phyloP scores from a whole-genome alignment of 2,329 filamentous ascomycete species.

The Epichloe gansuensis region DNA sequence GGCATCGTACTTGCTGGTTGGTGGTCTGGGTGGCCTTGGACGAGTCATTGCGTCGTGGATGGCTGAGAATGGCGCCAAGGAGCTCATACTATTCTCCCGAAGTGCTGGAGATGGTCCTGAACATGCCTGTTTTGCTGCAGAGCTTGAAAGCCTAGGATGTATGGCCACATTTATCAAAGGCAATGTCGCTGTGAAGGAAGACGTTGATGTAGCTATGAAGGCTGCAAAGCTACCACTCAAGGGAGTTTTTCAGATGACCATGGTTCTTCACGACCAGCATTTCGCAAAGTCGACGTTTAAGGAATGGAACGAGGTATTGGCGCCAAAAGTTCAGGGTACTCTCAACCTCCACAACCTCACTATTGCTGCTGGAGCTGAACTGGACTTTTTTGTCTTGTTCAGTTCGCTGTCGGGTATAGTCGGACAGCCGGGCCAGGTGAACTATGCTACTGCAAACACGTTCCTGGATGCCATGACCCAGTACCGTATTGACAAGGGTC shows the following conservation, averaged over 20 bases:
- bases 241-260: conserved; percentile 23
- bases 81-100: conserved; percentile 14
- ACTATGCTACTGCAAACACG: conserved; percentile 29
- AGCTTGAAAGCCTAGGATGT: conserved; percentile 11
- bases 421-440: conserved; percentile 24
- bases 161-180: conserved; percentile 11
- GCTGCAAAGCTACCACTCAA: conserved; percentile 12
- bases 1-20: conserved; percentile 11
- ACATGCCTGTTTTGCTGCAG: conserved; percentile 7
- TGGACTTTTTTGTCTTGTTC: conserved; percentile 28
- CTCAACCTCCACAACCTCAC: conserved; percentile 22
- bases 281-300: conserved; percentile 22
- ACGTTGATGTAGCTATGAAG: conserved; percentile 2
- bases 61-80: conserved; percentile 13
- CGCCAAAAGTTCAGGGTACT: conserved; percentile 22
- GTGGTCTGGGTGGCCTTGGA: conserved; percentile 12
- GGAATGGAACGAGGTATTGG: conserved; percentile 15
- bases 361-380: neutral
- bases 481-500: conserved; percentile 9
- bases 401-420: conserved; percentile 23
- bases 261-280: conserved; percentile 16
- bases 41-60: conserved; percentile 9
- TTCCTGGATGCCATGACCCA: conserved; percentile 25
- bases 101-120: neutral
- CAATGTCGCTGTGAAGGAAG: conserved; percentile 2